A percentile compares a stretch with the other conserved stretches of the same genome.
These are phyloP conservation scores for Cadophora luteo-olivacea DNA, from an alignment of 2,329 filamentous ascomycete species.

Conservation along the genomic window DNA sequence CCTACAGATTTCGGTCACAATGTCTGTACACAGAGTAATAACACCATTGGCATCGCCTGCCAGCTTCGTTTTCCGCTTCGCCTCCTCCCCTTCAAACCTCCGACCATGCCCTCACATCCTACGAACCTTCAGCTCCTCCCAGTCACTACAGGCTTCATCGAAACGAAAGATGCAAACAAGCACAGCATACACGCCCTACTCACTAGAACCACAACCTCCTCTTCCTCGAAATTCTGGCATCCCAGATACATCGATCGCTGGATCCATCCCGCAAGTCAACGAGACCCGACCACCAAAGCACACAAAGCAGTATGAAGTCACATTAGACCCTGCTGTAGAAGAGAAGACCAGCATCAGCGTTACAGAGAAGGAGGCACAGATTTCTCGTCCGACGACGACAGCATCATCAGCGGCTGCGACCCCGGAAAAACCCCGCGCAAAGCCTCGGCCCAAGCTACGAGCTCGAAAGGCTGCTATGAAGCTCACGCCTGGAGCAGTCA, in stretches of 20 bases:
- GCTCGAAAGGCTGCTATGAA: slow-evolving; percentile 92
- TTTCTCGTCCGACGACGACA: slow-evolving; percentile 56
- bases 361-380: slow-evolving; percentile 71
- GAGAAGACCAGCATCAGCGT: slow-evolving; percentile 53
- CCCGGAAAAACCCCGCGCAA: slow-evolving; percentile 45
- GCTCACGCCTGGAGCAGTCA: slow-evolving; percentile 79
- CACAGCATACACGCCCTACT: slow-evolving; percentile 67
- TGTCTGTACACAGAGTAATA: slow-evolving; percentile 42
- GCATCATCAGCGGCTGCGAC: slow-evolving; percentile 38
- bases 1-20: slow-evolving; percentile 25
- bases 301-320: slow-evolving; percentile 43
- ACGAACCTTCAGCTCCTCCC: slow-evolving; percentile 55
- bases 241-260: slow-evolving; percentile 66
- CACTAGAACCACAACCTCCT: slow-evolving; percentile 61
- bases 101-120: slow-evolving; percentile 49
- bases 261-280: slow-evolving; percentile 50
- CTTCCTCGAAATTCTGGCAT: slow-evolving; percentile 60
- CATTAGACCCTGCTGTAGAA: slow-evolving; percentile 28
- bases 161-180: slow-evolving; percentile 70
- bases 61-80: slow-evolving; percentile 40
- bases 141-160: slow-evolving; percentile 52
- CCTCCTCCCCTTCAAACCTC: slow-evolving; percentile 44
- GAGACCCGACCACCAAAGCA: slow-evolving; percentile 54
- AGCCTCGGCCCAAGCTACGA: slow-evolving; percentile 71
- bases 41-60: slow-evolving; percentile 43